Base-by-base conservation (phyloP, 352 stramenopile species). In the Pythium volutum region DNA sequence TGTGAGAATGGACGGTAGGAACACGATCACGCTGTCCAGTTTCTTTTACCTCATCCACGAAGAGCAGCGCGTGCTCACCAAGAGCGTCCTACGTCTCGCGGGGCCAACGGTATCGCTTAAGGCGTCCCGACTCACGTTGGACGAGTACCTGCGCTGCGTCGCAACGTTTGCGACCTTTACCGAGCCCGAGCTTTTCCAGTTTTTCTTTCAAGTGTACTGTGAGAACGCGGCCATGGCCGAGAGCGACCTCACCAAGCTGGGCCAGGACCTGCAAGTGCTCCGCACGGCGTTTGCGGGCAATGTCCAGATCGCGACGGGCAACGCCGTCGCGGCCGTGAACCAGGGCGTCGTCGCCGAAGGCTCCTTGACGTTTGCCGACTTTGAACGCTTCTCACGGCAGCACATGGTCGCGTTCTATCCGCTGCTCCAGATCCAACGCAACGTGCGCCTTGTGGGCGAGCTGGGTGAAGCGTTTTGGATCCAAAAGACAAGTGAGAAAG, bases 21-120 rank as follows among this genome's bases (percentile, higher is more conserved):
- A 64, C 23, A 69, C 48, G 25, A 69, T 69, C 55, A 69, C 62
- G 0, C 20, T 61, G 0, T 48, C 55, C 2, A 70, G 63, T 38
- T 64, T 88, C 59, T 87, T 88, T 58, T 81, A 75, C 51, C 57
- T 89, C n/a, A 77, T 89, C 18, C 66, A 76, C 9, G 70, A 88
- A 43, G 58, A 81, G 22, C 67, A 64, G 36, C 70, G 77, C 22
- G 65, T 73, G 11, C 39, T 89, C 20, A 84, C 75, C 2, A 67
- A 68, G 16, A 65, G 65, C 39, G 50, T 88, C 11, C 71, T 89
- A 25, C 73, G 73, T 0, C 55, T 88, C 38, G 56, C 56, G n/a
- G 62, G 55, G 0, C 26, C 54, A 22, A 10, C 49, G 33, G 34
- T 36, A 2, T 55, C 43, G 4, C 14, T 39, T 2, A 55, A 33